Base-by-base conservation (phyloP, 1,139 yeast genomes). In the Suhomyces coccinellae region DNA sequence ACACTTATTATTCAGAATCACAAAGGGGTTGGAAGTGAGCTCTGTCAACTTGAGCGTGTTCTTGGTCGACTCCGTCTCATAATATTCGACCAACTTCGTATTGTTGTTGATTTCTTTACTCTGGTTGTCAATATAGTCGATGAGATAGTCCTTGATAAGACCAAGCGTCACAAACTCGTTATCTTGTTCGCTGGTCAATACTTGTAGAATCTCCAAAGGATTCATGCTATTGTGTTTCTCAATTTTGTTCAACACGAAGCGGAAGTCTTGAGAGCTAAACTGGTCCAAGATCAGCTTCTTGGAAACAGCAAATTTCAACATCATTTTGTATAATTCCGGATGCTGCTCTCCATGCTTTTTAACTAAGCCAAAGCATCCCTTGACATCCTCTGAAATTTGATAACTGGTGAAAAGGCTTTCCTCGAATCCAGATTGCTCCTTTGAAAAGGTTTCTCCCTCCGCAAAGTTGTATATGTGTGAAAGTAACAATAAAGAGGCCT, bases 191-290 rank as follows among this genome's bases (percentile, higher is more conserved):
- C 47, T 41, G 36, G 91, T 77, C 39, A 93, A 65, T 1, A 84
- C 78, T 50, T 86, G 85, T 12, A 93, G 71, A 1, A 93, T 71
- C 53, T 91, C 97, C 29, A 89, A 63, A 0, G 96, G 89, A 1
- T 95, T 76, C 67, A 88, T 73, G 22, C 86, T 60, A 45, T 80
- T 77, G 13, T 72, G 67, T 7, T 71, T 65, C 40, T 79, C 76
- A 41, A 89, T 78, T 46, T 73, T 77, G 35, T 75, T 66, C 34
- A 91, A 63, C 1, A 90, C 68, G 20, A 52, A 57, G 33, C 64
- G 58, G 47, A 87, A 75, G 48, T 79, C 78, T 6, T 71, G 74
- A 7, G 75, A 73, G 0, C 86, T 80, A 8, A 87, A 79, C 38
- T 71, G 67, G 6, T 74, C 68, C 50, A 83, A 77, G 3, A 83